Evolutionary conservation across 2,329 filamentous ascomycete species (phyloP).

Genomic region (Colletotrichum tamarilloi): DNA sequence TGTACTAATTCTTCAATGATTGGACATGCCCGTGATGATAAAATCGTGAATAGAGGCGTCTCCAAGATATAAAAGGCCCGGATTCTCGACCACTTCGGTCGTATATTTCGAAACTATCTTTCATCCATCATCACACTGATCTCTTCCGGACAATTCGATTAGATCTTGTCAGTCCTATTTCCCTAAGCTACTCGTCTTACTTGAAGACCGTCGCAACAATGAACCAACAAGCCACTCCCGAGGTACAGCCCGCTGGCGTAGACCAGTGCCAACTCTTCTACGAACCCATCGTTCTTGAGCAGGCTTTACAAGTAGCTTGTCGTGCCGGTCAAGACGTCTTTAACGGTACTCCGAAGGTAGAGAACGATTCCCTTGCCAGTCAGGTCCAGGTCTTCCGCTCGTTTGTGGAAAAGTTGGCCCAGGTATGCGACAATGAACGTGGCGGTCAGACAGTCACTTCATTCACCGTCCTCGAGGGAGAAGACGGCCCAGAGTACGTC

Average conservation of each 20-base stretch:
- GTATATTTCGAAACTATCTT: not conserved
- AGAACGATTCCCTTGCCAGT: conserved; percentile 18
- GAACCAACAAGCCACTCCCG: not conserved
- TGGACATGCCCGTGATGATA: not conserved
- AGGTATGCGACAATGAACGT: conserved; percentile 43
- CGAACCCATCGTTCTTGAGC: conserved; percentile 43
- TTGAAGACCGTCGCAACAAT: not conserved
- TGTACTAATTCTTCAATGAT: not conserved
- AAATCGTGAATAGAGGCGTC: not conserved
- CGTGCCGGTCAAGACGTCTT: not conserved
- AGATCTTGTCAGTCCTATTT: rapidly evolving
- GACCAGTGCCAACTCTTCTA: conserved; percentile 40
- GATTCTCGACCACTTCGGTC: rapidly evolving
- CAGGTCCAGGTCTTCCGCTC: conserved; percentile 40
- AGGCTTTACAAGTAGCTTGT: conserved; percentile 38
- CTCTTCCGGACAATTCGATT: not conserved
- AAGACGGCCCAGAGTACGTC: conserved; percentile 41
- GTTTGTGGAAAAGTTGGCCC: conserved; percentile 45
- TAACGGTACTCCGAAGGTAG: not conserved
- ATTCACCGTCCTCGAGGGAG: conserved; percentile 42
- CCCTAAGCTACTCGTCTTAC: too few species aligned
- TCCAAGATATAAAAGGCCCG: not conserved
- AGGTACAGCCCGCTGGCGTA: not conserved
- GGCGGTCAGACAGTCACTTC: conserved; percentile 45
- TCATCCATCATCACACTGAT: not conserved